A percentile compares a stretch with the other conserved stretches of the same genome.
phyloP scores from a whole-genome alignment of 768 basidiomycete genomes.

The Rhodotorula diobovata region DNA sequence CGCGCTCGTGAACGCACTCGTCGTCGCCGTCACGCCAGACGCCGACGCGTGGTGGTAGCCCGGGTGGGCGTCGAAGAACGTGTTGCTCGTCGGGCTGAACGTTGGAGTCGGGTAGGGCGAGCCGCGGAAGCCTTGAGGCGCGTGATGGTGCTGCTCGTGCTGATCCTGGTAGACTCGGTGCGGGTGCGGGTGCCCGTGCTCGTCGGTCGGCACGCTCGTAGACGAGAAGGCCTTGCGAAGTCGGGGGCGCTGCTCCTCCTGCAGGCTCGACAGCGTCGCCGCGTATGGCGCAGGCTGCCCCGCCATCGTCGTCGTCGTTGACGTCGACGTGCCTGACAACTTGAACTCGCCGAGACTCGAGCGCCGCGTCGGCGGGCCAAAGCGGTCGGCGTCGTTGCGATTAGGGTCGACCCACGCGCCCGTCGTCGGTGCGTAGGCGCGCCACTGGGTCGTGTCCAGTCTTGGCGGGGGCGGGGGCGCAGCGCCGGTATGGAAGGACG shows the following conservation, averaged over 20 bases:
- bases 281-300: neutral
- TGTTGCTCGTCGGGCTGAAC: constrained; percentile 8
- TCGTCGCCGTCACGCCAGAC: neutral
- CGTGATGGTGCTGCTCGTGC: neutral
- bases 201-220: neutral
- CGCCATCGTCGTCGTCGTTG: neutral
- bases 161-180: neutral
- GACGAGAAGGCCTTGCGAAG: constrained; percentile 1
- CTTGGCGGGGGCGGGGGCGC: neutral
- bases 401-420: constrained; percentile 13
- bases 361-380: constrained; percentile 3
- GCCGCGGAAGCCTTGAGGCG: constrained; percentile 2
- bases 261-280: neutral
- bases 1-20: neutral
- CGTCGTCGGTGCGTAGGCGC: constrained; percentile 19
- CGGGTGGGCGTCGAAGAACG: constrained; percentile 9
- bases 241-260: neutral
- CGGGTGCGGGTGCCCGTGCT: neutral
- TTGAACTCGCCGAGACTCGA: constrained; percentile 5
- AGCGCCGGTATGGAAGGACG: neutral
- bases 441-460: constrained; percentile 11
- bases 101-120: constrained; percentile 33
- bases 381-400: neutral
- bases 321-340: neutral
- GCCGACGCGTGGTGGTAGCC: neutral